Evolutionary conservation across 2,329 filamentous ascomycete species (phyloP).

Genomic region (Aspergillus sp.): DNA sequence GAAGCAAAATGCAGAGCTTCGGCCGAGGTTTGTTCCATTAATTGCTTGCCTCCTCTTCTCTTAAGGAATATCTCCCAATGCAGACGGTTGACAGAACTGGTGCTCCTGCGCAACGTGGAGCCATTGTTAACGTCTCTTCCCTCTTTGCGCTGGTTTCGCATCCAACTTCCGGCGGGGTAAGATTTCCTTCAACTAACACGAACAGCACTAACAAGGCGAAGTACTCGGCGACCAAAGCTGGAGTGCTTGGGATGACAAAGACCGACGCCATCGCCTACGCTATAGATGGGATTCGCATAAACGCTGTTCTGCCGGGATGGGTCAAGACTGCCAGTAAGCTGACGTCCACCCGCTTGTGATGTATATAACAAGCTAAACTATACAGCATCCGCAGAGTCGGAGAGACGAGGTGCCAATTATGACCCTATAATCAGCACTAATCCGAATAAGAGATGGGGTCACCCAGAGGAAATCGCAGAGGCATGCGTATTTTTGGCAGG

Average conservation of each 20-base stretch:
- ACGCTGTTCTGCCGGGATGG: constrained; percentile 5
- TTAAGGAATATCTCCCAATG: not conserved
- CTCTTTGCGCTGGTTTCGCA: constrained; percentile 3
- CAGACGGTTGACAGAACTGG: not conserved
- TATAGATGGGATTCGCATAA: constrained; percentile 4
- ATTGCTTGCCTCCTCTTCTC: not conserved
- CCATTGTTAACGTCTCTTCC: constrained; percentile 9
- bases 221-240: constrained; percentile 8
- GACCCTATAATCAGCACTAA: not conserved
- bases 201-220: not conserved
- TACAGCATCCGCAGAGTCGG: not conserved
- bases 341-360: not conserved
- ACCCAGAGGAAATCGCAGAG: constrained; percentile 7
- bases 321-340: constrained; percentile 6
- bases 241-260: constrained; percentile 4
- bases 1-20: not conserved
- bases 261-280: constrained; percentile 8
- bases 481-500: constrained; percentile 5
- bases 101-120: not conserved
- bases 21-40: not conserved
- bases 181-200: not conserved
- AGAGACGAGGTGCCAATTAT: constrained; percentile 4
- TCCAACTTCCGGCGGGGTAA: constrained; percentile 3
- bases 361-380: not conserved
- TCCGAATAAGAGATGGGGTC: constrained; percentile 4